Conservation (phyloP, 352 stramenopile species). For the Pythium volutum region DNA sequence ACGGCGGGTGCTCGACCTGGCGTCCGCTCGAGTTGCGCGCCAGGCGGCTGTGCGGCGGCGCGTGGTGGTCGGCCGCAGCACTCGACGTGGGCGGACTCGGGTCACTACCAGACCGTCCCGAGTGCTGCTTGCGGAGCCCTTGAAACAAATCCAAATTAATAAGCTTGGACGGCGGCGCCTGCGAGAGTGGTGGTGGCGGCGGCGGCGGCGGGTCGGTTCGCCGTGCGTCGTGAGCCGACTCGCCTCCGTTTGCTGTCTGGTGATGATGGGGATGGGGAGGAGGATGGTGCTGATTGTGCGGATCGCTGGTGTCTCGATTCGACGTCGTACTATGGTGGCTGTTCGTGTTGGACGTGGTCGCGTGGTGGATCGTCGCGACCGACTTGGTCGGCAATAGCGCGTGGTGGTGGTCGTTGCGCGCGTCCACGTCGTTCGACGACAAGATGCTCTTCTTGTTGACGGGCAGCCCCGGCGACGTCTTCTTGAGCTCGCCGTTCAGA, state of each 20-base stretch:
- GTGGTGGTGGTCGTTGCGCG: constrained; percentile 20
- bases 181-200: no score
- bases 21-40: constrained; percentile 18
- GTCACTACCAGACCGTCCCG: constrained; percentile 20
- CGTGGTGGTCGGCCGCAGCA: not conserved
- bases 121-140: constrained; percentile 21
- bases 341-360: constrained; percentile 1
- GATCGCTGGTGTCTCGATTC: not conserved
- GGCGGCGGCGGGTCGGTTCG: not conserved
- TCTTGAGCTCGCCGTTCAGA: constrained; percentile 11
- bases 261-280: not conserved
- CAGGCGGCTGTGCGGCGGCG: not conserved
- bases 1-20: constrained; percentile 6
- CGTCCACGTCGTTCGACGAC: constrained; percentile 11
- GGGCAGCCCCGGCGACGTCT: constrained; percentile 10
- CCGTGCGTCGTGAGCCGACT: constrained; percentile 8
- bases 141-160: constrained; percentile 27
- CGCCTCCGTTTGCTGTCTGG: constrained; percentile 5
- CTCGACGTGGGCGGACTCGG: not conserved
- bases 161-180: constrained; percentile 21
- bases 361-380: constrained; percentile 12
- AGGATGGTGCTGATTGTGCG: constrained; percentile 1
- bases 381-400: constrained; percentile 13
- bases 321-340: constrained; percentile 4
- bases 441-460: constrained; percentile 24